Base-by-base conservation (phyloP, 352 stramenopile species). In the Pythium graminicola region DNA sequence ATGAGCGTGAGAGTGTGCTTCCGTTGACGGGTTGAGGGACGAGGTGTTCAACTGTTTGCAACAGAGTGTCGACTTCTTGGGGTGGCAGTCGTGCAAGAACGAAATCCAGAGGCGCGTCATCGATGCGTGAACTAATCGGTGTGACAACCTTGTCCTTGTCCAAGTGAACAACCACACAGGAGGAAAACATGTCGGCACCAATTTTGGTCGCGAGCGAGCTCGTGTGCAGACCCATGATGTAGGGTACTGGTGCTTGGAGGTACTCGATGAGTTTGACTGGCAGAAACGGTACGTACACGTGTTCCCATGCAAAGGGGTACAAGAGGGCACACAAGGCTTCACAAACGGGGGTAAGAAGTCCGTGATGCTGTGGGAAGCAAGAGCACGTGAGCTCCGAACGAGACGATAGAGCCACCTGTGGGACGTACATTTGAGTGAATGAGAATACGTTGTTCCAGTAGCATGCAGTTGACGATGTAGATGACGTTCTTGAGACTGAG, bases 281-380 rank as follows among this genome's bases (percentile, higher is more conserved):
- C 2, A 93, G 75, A 31, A 94, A 85, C 16, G 85, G 83, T 10
- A 94, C 83, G 63, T 89, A 94, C 20, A 93, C 83, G 59, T 95
- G 85, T 39, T 86, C 75, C 83, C 84, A 95, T 1, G 50, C 69
- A 31, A 95, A 91, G 4, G 85, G 85, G 50, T 86, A 94, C 27
- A 95, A 56, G 35, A 95, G 58, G n/a, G 78, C 69, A 36, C 63
- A 76, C 9, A 94, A 66, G 7, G 85, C 83, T 57, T 95, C 81
- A 28, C 77, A 87, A 26, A 92, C 72, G 20, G 79, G 77, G 3
- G 76, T 92, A 24, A 95, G 67, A 4, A 85, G 62, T 3, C 73
- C 81, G 46, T 71, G 60, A 29, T 92, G 73, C 75, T 89, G 26
- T 38, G 32, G 38, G n/a, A 44, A 22, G n/a, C 6, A 26, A 44